Percentiles rank a stretch among this genome's conserved stretches.
Evolutionary conservation across 345 rosid species (phyloP).

Genomic region (Populus euphratica): DNA sequence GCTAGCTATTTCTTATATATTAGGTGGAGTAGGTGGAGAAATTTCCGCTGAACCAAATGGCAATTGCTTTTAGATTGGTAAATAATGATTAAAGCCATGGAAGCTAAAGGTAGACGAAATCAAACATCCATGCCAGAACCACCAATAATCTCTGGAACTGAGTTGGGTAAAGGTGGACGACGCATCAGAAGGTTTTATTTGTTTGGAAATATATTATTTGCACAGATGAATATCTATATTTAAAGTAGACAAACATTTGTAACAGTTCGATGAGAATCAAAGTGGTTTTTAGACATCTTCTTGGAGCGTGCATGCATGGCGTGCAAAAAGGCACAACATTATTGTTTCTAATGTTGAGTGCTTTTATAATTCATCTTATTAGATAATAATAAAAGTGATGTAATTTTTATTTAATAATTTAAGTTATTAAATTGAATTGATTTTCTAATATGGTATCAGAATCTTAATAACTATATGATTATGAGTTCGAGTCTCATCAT

Average conservation of each 20-base stretch:
- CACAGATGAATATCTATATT: background rate
- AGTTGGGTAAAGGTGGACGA: no score
- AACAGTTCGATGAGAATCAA: background rate
- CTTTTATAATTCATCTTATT: background rate
- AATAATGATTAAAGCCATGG: no score
- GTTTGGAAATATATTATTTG: background rate
- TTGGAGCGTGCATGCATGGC: background rate
- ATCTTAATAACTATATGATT: rapidly evolving
- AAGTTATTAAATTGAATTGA: no score
- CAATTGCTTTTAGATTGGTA: no score
- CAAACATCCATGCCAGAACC: background rate
- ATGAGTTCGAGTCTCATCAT: no score
- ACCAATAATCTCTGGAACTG: background rate
- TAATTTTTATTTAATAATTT: no score
- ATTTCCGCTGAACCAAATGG: no score
- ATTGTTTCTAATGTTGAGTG: background rate
- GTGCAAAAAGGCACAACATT: background rate
- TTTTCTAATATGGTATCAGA: no score
- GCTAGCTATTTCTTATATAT: no score
- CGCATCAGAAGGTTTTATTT: background rate
- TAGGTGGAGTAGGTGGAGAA: no score
- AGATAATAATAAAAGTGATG: no score
- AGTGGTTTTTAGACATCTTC: background rate
- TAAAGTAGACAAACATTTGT: background rate
- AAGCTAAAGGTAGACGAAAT: no score